A percentile compares a stretch with the other conserved stretches of the same genome.
These are phyloP conservation scores for Pholiota microspora DNA, from an alignment of 768 basidiomycete species.

Conservation along the genomic window DNA sequence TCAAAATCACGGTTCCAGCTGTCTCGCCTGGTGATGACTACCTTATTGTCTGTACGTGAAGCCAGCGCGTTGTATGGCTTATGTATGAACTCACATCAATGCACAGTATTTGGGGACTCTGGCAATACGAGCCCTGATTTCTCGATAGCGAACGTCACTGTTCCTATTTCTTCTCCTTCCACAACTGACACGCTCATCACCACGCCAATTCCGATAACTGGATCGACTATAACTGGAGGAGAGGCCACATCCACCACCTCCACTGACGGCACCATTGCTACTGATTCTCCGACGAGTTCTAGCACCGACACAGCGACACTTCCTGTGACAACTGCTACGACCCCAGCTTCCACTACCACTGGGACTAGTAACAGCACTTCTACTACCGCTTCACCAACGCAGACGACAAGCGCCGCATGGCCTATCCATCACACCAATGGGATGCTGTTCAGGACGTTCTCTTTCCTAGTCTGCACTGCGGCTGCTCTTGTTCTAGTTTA, in stretches of 20 bases:
- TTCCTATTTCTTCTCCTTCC: slow-evolving; percentile 19
- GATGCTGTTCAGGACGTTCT: slow-evolving; percentile 10
- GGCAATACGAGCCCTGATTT: slow-evolving; percentile 62
- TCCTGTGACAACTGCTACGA: slow-evolving; percentile 16
- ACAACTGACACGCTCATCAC: slow-evolving; percentile 20
- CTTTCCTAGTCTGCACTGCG: slow-evolving; percentile 17
- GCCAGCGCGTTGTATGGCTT: neutral
- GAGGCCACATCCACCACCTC: slow-evolving; percentile 22
- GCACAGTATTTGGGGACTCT: slow-evolving; percentile 63
- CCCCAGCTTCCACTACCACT: slow-evolving; percentile 9
- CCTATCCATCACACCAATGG: slow-evolving; percentile 14
- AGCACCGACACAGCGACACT: slow-evolving; percentile 10
- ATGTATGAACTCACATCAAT: slow-evolving; percentile 3
- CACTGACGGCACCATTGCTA: neutral
- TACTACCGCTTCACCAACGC: slow-evolving; percentile 15
- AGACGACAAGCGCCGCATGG: slow-evolving; percentile 27
- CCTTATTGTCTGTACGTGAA: slow-evolving; percentile 60
- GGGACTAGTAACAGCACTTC: slow-evolving; percentile 10
- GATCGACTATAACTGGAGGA: slow-evolving; percentile 24
- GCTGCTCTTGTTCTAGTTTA: slow-evolving; percentile 17
- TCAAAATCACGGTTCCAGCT: slow-evolving; percentile 50
- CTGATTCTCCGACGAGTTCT: slow-evolving; percentile 4
- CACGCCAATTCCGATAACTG: slow-evolving; percentile 30
- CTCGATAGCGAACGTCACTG: slow-evolving; percentile 51
- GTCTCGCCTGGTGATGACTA: slow-evolving; percentile 47